Conservation (phyloP, 441 rosid genomes). For the Geranium incanum region DNA sequence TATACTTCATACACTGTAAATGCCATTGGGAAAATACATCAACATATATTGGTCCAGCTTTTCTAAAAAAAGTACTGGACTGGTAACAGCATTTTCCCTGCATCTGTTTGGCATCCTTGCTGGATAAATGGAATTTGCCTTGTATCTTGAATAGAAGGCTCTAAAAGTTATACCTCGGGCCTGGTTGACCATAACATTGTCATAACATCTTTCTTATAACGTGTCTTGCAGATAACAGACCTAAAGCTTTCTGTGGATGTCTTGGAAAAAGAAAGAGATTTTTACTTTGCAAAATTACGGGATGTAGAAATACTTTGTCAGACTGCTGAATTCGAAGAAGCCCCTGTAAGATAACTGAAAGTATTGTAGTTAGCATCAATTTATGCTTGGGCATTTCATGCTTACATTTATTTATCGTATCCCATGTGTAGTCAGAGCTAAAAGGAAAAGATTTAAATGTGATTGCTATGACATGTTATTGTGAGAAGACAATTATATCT, state of each 20-base stretch:
- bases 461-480: too few species aligned
- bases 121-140: too few species aligned
- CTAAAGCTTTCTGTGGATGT: slow-evolving; percentile 65
- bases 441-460: neutral
- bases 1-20: neutral
- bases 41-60: neutral
- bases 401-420: too few species aligned
- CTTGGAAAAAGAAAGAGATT: slow-evolving; percentile 85
- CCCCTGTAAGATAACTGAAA: slow-evolving; percentile 45
- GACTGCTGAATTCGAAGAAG: slow-evolving; percentile 51
- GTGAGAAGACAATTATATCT: neutral
- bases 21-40: neutral
- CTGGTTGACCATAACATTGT: too few species aligned
- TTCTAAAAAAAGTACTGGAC: too few species aligned
- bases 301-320: slow-evolving; percentile 87
- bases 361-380: neutral
- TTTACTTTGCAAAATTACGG: slow-evolving; percentile 81
- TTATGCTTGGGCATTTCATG: neutral
- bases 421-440: neutral
- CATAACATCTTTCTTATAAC: neutral
- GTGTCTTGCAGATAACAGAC: slow-evolving; percentile 49
- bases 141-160: too few species aligned
- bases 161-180: too few species aligned
- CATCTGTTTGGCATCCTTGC: too few species aligned
- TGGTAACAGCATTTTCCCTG: too few species aligned